Percentiles rank a stretch among this genome's conserved stretches.
Evolutionary conservation across 176 grass and related monocot genomes (phyloP).

Genomic region (Chrysopogon serrulatus): DNA sequence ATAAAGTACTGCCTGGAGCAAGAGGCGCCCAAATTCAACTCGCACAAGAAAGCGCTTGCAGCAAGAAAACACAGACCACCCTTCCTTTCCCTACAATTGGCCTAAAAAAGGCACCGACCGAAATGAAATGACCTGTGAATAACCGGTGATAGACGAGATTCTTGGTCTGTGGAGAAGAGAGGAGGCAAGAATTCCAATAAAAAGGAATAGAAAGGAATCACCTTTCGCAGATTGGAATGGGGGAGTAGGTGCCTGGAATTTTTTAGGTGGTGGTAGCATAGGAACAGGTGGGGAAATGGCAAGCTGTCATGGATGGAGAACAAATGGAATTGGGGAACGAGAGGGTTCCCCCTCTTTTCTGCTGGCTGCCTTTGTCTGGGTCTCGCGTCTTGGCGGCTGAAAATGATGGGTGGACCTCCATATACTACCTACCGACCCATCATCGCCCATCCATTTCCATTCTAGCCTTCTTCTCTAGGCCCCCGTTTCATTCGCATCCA

Average conservation of each 20-base stretch:
- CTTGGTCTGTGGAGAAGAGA: neutral
- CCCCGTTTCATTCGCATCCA: neutral
- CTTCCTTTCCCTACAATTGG: neutral
- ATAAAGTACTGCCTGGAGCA: neutral
- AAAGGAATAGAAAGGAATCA: neutral
- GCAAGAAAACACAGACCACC: neutral
- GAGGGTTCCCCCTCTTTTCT: neutral
- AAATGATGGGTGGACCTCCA: conserved; percentile 18
- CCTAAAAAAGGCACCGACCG: neutral
- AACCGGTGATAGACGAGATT: neutral
- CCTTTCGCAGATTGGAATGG: neutral
- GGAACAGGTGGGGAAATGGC: neutral
- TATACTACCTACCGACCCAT: neutral
- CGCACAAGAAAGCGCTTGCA: neutral
- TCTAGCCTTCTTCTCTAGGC: too few relatives aligned
- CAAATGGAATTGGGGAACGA: neutral
- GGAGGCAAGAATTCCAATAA: neutral
- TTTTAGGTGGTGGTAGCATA: neutral
- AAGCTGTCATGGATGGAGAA: neutral
- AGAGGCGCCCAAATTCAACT: neutral
- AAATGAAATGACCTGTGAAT: neutral
- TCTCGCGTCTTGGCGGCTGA: conserved; percentile 15
- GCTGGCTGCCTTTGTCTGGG: neutral
- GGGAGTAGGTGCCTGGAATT: neutral
- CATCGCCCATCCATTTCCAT: too few relatives aligned